Percentiles rank a stretch among this genome's conserved stretches.
Conservation (phyloP, 2,329 filamentous ascomycete genomes). For the Fusarium longipes region DNA sequence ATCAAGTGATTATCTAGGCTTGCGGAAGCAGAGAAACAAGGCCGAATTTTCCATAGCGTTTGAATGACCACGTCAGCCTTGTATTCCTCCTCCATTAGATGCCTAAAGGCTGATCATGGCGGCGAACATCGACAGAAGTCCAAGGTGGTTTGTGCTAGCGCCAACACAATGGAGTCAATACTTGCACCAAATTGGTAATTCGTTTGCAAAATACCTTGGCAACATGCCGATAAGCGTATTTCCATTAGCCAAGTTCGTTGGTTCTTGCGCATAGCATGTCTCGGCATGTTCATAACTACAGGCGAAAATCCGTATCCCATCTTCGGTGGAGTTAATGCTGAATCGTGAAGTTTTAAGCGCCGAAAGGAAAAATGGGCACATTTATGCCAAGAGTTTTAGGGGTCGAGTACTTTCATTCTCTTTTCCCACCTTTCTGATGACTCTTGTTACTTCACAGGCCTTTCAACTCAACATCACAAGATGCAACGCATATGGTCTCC, state of each 20-base stretch:
- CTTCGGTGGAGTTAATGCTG: background rate
- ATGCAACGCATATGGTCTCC: background rate
- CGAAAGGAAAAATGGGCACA: too few relatives aligned
- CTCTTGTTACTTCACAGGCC: background rate
- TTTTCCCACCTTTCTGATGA: background rate
- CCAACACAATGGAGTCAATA: background rate
- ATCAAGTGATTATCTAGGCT: too few relatives aligned
- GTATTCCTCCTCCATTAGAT: too few relatives aligned
- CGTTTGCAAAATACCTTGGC: background rate
- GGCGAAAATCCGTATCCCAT: background rate
- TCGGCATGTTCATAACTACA: too few relatives aligned
- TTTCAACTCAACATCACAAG: background rate
- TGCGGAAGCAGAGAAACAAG: too few relatives aligned
- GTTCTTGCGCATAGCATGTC: background rate
- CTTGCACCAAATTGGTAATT: background rate
- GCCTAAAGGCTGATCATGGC: too few relatives aligned
- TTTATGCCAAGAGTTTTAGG: background rate
- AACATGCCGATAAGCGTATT: background rate
- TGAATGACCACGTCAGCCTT: too few relatives aligned
- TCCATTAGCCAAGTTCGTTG: background rate
- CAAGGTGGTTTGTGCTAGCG: background rate
- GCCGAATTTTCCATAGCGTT: too few relatives aligned
- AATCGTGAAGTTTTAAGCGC: background rate
- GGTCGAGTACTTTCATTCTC: background rate
- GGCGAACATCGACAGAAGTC: background rate